phyloP scores from a whole-genome alignment of 768 basidiomycete species.

The Calocera cornea region DNA sequence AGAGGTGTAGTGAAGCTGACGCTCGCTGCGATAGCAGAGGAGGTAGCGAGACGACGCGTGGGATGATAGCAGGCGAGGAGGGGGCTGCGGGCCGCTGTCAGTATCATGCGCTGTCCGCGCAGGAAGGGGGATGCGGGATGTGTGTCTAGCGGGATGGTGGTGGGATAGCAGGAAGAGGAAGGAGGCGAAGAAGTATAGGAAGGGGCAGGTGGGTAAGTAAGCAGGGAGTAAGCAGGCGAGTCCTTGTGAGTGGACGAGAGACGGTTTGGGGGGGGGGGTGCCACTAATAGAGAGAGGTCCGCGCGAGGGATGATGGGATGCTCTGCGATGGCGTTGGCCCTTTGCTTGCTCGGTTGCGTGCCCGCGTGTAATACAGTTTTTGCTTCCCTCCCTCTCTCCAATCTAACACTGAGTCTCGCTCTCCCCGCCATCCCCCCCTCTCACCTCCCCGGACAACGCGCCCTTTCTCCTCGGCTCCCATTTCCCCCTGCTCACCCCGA shows the following conservation, averaged over 20 bases:
- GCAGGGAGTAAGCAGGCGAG: not conserved
- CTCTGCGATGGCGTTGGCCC: not conserved
- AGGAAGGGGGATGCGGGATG: not conserved
- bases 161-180: not conserved
- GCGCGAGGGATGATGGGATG: not conserved
- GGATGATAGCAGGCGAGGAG: not conserved
- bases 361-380: not conserved
- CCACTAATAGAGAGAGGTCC: not conserved
- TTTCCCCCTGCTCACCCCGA: not conserved
- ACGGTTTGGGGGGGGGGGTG: not conserved
- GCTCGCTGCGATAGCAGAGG: not conserved
- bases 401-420: not conserved
- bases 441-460: not conserved
- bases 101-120: not conserved
- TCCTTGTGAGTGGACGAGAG: not conserved
- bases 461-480: not conserved
- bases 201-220: not conserved
- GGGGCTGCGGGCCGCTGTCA: not conserved
- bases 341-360: slow-evolving; percentile 2
- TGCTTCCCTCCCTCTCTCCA: slow-evolving; percentile 1
- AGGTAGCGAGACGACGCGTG: not conserved
- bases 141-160: not conserved
- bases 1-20: not conserved
- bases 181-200: not conserved
- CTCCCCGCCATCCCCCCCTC: not conserved